These are phyloP conservation scores for Helicostylum pulchrum DNA, from an alignment of 192 early-diverging fungal genomes.

Conservation along the genomic window DNA sequence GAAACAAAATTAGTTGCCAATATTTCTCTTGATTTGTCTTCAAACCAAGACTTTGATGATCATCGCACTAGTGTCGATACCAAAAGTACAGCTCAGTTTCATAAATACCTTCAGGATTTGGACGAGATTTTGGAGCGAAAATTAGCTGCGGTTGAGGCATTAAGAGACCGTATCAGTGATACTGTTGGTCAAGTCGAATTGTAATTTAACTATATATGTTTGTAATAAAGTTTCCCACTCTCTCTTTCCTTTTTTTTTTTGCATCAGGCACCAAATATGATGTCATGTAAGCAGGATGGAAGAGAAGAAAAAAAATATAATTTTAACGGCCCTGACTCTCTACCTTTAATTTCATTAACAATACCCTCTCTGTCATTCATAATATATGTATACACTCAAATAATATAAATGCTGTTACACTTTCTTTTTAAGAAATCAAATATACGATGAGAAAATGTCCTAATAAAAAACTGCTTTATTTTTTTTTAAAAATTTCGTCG, in stretches of 20 bases:
- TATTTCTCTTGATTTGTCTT: conserved; percentile 55
- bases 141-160: conserved; percentile 28
- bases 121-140: conserved; percentile 37
- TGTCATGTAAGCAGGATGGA: no score
- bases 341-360: no score
- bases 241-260: not conserved
- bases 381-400: no score
- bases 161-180: conserved; percentile 28
- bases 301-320: no score
- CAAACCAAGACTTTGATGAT: conserved; percentile 17
- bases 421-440: no score
- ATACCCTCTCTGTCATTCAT: no score
- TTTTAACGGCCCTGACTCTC: no score
- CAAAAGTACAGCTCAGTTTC: conserved; percentile 15
- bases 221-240: not conserved
- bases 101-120: conserved; percentile 30
- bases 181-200: conserved; percentile 23
- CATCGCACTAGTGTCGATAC: not conserved
- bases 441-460: no score
- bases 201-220: conserved; percentile 1
- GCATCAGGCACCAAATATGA: not conserved
- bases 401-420: no score
- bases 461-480: no score
- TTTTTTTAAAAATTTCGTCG: no score
- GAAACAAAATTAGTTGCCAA: conserved; percentile 64